Evolutionary conservation across 495 filamentous ascomycete genomes (phyloP), one percentile per base, ranked within the genome.

Genomic region (Evernia prunastri): DNA sequence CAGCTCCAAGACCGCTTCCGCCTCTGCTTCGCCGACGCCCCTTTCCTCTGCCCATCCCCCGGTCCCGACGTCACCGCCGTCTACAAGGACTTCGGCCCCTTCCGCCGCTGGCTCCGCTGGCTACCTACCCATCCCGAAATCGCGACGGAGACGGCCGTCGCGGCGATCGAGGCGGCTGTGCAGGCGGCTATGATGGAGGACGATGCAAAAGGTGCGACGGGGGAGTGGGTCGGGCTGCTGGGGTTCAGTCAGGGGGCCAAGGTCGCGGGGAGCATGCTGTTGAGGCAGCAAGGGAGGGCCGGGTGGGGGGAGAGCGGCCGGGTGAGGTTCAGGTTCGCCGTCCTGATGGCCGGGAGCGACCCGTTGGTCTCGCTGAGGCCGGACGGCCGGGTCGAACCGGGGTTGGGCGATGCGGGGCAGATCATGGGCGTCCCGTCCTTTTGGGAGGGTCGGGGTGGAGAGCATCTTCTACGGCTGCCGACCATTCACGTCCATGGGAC

Each of bases 241-340:
- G 87, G 75, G 12, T 77, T 77, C 59, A 77, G 75, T 57, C 75
- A 89, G 72, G 86, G 87, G 27, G 87, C 84, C 23, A 87, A 87
- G 73, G 49, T 87, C 45, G 72, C 77, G 11, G 81, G 79, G 27
- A 83, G 80, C 69, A n/a, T 77, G 9, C 57, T 67, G 20, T 61
- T 67, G 23, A 60, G 61, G 2, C 69, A 75, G 58, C 74, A 74
- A 82, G 79, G 78, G 86, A 45, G 80, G 78, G 18, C 56, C 84
- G 39, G 60, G 31, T 47, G 58, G 60, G 69, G 69, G 36, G 29
- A 39, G 37, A 31, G 27, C 13, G 84, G 69, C 81, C 81, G 37
- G 80, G 78, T 54, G 81, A 85, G 74, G 49, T 87, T 56, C 68
- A 77, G 23, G 75, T 77, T 62, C 79, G 78, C 71, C 0, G 76